Conservation (phyloP, 306 rosid genomes). For the Ochetophila trinervis region DNA sequence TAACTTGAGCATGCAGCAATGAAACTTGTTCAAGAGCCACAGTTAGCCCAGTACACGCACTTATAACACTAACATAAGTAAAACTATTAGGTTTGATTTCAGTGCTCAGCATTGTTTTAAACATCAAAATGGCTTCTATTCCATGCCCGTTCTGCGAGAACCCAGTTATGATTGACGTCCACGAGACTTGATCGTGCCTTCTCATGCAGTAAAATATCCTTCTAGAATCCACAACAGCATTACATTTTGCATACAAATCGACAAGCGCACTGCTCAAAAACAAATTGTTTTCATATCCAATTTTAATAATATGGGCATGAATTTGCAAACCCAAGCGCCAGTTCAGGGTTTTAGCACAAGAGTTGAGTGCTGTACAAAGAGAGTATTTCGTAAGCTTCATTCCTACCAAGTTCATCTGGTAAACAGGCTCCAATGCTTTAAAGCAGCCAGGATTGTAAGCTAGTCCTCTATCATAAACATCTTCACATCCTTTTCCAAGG, state of each 20-base stretch:
- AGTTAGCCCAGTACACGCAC: conserved; percentile 40
- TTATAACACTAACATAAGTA: conserved; percentile 59
- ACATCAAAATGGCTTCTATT: conserved; percentile 44
- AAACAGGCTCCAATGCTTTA: conserved; percentile 17
- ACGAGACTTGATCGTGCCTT: conserved; percentile 58
- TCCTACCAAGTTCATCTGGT: conserved; percentile 17
- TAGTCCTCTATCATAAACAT: conserved; percentile 7
- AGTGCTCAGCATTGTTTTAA: conserved; percentile 48
- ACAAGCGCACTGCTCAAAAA: conserved; percentile 46
- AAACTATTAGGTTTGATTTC: conserved; percentile 47
- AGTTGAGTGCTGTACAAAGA: conserved; percentile 50
- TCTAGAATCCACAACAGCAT: conserved; percentile 43
- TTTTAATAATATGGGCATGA: conserved; percentile 44
- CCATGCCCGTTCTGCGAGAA: conserved; percentile 43
- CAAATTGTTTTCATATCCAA: conserved; percentile 45
- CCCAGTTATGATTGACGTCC: conserved; percentile 62
- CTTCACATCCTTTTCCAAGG: conserved; percentile 8
- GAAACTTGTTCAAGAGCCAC: conserved; percentile 32
- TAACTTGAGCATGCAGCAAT: conserved; percentile 53
- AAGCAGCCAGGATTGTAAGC: background rate
- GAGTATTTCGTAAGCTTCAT: conserved; percentile 29
- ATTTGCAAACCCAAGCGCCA: conserved; percentile 44
- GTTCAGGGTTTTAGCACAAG: conserved; percentile 46
- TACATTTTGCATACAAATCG: conserved; percentile 59
- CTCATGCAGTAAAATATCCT: conserved; percentile 49